Conservation (phyloP, 2,329 filamentous ascomycete genomes). For the Cercospora sp. region DNA sequence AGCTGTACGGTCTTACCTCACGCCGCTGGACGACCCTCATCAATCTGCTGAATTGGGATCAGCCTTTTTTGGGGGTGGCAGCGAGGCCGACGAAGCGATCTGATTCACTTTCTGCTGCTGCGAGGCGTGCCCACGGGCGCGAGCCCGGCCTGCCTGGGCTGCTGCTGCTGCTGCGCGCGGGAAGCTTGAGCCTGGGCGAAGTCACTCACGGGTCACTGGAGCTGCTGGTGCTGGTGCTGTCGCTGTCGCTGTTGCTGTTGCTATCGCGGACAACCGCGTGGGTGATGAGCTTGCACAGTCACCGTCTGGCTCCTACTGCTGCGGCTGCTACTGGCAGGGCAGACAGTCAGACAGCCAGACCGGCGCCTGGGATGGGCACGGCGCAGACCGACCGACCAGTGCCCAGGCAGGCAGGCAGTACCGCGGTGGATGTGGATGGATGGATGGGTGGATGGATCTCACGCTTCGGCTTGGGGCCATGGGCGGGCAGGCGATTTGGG, state of each 20-base stretch:
- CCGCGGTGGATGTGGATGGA: background rate
- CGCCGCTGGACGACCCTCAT: slow-evolving; percentile 17
- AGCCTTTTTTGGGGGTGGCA: slow-evolving; percentile 20
- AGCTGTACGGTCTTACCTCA: slow-evolving; percentile 23
- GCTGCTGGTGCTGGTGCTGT: background rate
- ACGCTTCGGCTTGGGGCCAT: background rate
- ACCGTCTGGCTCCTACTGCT: background rate
- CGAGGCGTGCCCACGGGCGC: slow-evolving; percentile 17
- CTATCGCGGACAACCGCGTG: background rate
- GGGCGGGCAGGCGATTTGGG: background rate
- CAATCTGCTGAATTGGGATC: slow-evolving; percentile 24
- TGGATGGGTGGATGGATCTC: background rate
- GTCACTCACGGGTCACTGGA: background rate
- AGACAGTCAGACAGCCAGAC: too few relatives aligned
- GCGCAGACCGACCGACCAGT: background rate
- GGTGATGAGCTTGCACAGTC: background rate
- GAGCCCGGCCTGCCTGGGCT: slow-evolving; percentile 11
- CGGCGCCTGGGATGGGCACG: too few relatives aligned
- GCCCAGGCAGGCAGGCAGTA: background rate
- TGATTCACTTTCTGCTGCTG: slow-evolving; percentile 20
- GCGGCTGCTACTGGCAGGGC: background rate
- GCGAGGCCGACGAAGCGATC: slow-evolving; percentile 18
- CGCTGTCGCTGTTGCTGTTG: too few relatives aligned
- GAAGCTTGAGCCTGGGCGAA: slow-evolving; percentile 18
- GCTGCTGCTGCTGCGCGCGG: slow-evolving; percentile 18